These are phyloP conservation scores for Scortechinia acanthostroma DNA, from an alignment of 2,329 filamentous ascomycete genomes.

Conservation along the genomic window DNA sequence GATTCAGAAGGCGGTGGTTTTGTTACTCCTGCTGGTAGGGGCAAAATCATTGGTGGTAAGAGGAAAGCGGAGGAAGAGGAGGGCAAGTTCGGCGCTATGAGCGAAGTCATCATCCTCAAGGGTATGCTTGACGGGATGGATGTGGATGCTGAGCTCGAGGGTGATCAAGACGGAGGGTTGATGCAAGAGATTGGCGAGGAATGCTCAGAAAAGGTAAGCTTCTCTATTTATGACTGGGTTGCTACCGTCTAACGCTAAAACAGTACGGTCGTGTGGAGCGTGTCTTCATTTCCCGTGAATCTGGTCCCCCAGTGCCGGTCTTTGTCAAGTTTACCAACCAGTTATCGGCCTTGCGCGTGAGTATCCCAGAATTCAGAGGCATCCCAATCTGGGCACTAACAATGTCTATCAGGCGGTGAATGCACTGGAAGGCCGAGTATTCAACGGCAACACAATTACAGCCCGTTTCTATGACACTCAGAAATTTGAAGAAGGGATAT, in stretches of 20 bases:
- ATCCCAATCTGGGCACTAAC: neutral
- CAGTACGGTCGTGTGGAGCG: conserved; percentile 79
- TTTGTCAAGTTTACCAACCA: conserved; percentile 90
- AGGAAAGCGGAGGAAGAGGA: conserved; percentile 28
- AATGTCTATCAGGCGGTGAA: conserved; percentile 65
- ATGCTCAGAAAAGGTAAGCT: conserved; percentile 67
- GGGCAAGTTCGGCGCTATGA: conserved; percentile 45
- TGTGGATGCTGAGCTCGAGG: conserved; percentile 62
- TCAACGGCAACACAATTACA: conserved; percentile 79
- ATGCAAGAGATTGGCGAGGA: conserved; percentile 94
- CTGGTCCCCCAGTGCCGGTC: conserved; percentile 48
- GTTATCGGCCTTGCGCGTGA: conserved; percentile 75
- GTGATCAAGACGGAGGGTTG: conserved; percentile 51
- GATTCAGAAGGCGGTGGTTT: conserved; percentile 76
- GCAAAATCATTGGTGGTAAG: conserved; percentile 75
- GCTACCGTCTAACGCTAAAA: conserved; percentile 5
- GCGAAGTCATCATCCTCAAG: conserved; percentile 72
- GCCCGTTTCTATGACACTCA: conserved; percentile 77
- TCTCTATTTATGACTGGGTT: conserved; percentile 2
- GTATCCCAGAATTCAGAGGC: conserved; percentile 17
- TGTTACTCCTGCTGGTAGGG: conserved; percentile 60
- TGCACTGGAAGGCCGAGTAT: conserved; percentile 77
- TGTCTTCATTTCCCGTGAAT: conserved; percentile 60
- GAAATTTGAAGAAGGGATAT: conserved; percentile 69
- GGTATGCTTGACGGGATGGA: conserved; percentile 84